These are phyloP conservation scores for Cicer yamashitae DNA, from an alignment of 306 rosid genomes.

Conservation along the genomic window DNA sequence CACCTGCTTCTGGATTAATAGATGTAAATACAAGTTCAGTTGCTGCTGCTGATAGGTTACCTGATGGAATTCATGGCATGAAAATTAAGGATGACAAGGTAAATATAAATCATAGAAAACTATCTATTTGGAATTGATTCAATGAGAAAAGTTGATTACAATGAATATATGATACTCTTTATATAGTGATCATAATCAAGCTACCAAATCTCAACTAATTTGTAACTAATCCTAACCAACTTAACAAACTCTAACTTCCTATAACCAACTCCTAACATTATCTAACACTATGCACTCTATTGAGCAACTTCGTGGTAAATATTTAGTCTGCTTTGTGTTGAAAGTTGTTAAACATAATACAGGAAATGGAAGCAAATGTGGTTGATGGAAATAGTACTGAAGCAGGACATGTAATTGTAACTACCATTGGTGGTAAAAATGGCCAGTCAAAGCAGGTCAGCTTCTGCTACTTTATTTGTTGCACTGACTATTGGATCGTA, in stretches of 20 bases:
- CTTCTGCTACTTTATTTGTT: conserved; percentile 4
- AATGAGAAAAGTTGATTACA: no score
- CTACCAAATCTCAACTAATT: no score
- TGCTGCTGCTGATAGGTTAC: conserved; percentile 63
- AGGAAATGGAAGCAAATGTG: conserved; percentile 74
- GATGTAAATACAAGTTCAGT: conserved; percentile 52
- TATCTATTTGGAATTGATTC: no score
- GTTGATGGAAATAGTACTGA: conserved; percentile 87
- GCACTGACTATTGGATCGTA: background rate
- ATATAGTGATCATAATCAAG: no score
- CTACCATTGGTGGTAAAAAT: conserved; percentile 87
- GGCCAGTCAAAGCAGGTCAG: conserved; percentile 86
- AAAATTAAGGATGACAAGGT: conserved; percentile 84
- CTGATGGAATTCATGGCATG: conserved; percentile 79
- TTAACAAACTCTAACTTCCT: no score
- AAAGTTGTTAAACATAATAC: conserved; percentile 36
- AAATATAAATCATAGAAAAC: background rate
- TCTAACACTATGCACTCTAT: background rate
- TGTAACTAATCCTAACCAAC: no score
- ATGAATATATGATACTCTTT: no score
- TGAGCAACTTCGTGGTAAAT: conserved; percentile 5
- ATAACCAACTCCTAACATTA: no score
- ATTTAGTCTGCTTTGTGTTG: conserved; percentile 23
- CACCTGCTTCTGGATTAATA: conserved; percentile 62
- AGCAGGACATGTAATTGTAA: conserved; percentile 87